Evolutionary conservation across 805 yeast genomes (phyloP).

Genomic region (Candida peoriensis): DNA sequence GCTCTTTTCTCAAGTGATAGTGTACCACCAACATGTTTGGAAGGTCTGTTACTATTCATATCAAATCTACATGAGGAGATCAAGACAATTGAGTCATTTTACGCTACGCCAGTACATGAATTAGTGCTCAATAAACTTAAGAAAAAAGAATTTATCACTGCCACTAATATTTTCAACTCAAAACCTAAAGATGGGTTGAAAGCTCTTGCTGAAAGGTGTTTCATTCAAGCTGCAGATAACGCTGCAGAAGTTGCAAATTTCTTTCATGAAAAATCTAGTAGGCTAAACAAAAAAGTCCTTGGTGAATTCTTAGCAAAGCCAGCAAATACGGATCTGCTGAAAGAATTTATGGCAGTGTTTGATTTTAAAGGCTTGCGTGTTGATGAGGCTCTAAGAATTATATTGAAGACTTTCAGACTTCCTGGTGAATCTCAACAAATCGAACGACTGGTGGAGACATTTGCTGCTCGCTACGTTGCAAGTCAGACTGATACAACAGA

Average conservation of each 20-base stretch:
- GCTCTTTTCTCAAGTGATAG: constrained; percentile 74
- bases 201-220: constrained; percentile 57
- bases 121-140: constrained; percentile 31
- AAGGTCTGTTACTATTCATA: constrained; percentile 72
- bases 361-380: constrained; percentile 77
- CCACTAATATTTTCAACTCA: constrained; percentile 71
- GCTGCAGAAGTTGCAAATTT: constrained; percentile 66
- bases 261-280: constrained; percentile 69
- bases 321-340: constrained; percentile 51
- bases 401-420: constrained; percentile 78
- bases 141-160: constrained; percentile 73
- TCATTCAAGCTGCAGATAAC: constrained; percentile 50
- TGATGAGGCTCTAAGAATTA: constrained; percentile 85
- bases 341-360: constrained; percentile 60
- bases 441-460: constrained; percentile 83
- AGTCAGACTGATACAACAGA: constrained; percentile 45
- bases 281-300: constrained; percentile 79
- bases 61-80: constrained; percentile 52
- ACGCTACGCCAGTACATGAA: constrained; percentile 10
- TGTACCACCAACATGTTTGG: constrained; percentile 92
- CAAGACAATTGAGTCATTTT: constrained; percentile 17
- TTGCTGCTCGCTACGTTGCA: constrained; percentile 73
- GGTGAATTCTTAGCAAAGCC: constrained; percentile 88
- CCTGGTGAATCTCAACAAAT: constrained; percentile 98
- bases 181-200: constrained; percentile 74